phyloP scores from a whole-genome alignment of 352 stramenopile genomes.

The Plasmopara muralis region DNA sequence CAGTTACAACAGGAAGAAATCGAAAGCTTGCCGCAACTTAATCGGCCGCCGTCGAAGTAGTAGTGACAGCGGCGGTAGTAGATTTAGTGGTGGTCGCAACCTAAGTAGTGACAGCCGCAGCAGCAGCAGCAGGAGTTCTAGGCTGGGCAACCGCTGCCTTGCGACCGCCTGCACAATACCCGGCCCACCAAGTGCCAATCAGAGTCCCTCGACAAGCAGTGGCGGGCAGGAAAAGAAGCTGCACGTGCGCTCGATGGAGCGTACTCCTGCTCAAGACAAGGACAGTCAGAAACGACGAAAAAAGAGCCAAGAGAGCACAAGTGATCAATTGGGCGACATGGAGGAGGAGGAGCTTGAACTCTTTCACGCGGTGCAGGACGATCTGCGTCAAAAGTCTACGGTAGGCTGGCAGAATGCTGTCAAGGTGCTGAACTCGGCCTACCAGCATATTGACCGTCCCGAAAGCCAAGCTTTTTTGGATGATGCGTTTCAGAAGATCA shows the following conservation, averaged over 20 bases:
- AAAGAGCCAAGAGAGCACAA: conserved; percentile 46
- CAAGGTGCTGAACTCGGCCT: conserved; percentile 73
- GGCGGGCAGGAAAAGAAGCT: conserved; percentile 50
- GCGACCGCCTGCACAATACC: conserved; percentile 33
- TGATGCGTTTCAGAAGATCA: conserved; percentile 68
- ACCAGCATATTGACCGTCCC: conserved; percentile 53
- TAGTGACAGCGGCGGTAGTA: conserved; percentile 2
- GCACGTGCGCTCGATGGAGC: conserved; percentile 51
- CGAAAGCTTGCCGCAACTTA: conserved; percentile 18
- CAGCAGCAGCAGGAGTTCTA: conserved; percentile 14
- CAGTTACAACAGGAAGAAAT: conserved; percentile 7
- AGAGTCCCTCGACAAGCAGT: conserved; percentile 29
- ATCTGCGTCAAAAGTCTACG: conserved; percentile 83
- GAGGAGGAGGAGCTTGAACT: conserved; percentile 81
- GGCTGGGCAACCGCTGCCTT: conserved; percentile 19
- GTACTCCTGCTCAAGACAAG: conserved; percentile 33
- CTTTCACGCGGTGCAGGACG: conserved; percentile 78
- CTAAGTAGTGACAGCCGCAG: conserved; percentile 7
- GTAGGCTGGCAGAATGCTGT: conserved; percentile 87
- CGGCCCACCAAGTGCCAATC: conserved; percentile 18
- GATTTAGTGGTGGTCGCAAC: conserved; percentile 4
- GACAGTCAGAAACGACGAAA: conserved; percentile 65
- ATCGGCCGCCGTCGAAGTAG: conserved; percentile 3
- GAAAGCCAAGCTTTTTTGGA: conserved; percentile 78
- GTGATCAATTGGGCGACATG: conserved; percentile 34